A percentile compares a stretch with the other conserved stretches of the same genome.
phyloP scores from a whole-genome alignment of 495 filamentous ascomycete species.

The Massariosphaeria phaeospora region DNA sequence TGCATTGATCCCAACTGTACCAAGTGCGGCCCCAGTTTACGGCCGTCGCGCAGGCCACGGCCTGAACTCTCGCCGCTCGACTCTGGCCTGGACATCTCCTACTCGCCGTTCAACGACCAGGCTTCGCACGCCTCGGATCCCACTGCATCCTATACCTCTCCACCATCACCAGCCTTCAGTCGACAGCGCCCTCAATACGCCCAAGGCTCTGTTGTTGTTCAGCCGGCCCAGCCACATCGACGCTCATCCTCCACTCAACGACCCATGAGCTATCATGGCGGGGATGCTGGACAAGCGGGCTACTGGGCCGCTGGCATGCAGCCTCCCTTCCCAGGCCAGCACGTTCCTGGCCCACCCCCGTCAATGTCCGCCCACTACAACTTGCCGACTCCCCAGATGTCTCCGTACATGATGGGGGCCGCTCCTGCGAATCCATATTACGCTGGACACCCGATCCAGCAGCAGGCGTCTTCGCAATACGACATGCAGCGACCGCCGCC shows the following conservation, averaged over 20 bases:
- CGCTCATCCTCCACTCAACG: slow-evolving; percentile 28
- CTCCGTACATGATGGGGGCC: slow-evolving; percentile 9
- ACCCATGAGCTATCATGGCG: slow-evolving; percentile 26
- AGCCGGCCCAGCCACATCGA: slow-evolving; percentile 17
- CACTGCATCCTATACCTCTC: background rate
- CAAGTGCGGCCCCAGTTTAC: slow-evolving; percentile 12
- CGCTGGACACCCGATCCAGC: background rate
- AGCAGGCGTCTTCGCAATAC: slow-evolving; percentile 7
- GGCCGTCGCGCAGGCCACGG: slow-evolving; percentile 1
- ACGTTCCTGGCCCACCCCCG: slow-evolving; percentile 21
- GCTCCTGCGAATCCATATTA: slow-evolving; percentile 17
- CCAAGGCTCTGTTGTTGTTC: slow-evolving; percentile 19
- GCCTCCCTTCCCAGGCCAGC: slow-evolving; percentile 2
- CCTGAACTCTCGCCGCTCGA: slow-evolving; percentile 14
- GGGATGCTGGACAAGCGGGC: background rate
- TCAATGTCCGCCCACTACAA: slow-evolving; percentile 25
- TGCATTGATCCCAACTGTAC: slow-evolving; percentile 35
- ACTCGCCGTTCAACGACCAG: slow-evolving; percentile 27
- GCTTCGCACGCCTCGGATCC: slow-evolving; percentile 21
- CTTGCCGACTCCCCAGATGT: slow-evolving; percentile 16
- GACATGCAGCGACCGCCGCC: slow-evolving; percentile 7
- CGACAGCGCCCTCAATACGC: slow-evolving; percentile 16
- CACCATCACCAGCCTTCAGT: slow-evolving; percentile 17
- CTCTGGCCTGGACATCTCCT: slow-evolving; percentile 20
- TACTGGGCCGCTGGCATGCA: slow-evolving; percentile 6